These are phyloP conservation scores for Closterium sp. DNA, from an alignment of 139 green algal genomes.

Conservation along the genomic window DNA sequence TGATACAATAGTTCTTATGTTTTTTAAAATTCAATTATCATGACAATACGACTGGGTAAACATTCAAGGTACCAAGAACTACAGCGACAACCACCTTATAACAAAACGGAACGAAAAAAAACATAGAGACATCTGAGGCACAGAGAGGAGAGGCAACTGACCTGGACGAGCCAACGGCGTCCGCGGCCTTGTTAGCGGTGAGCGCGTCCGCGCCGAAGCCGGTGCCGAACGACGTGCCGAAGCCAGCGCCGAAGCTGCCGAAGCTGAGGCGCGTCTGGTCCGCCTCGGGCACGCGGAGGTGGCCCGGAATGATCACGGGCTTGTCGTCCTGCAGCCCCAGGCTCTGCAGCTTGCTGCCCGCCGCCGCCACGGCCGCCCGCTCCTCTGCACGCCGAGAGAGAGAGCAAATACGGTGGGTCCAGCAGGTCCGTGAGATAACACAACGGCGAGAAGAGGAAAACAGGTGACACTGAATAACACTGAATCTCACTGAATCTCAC, in stretches of 20 bases:
- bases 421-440: neutral
- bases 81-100: neutral
- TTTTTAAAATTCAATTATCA: too few species aligned
- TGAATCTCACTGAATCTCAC: too few species aligned
- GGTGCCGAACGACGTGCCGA: constrained; percentile 30
- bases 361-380: neutral
- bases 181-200: neutral
- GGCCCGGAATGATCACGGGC: constrained; percentile 43
- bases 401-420: neutral
- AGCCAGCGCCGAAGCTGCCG: constrained; percentile 42
- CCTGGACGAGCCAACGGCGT: neutral
- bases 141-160: neutral
- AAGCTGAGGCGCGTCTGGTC: constrained; percentile 49
- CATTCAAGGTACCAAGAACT: too few species aligned
- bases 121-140: too few species aligned
- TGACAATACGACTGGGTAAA: too few species aligned
- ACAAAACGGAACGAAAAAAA: neutral
- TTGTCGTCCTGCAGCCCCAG: constrained; percentile 22
- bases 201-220: constrained; percentile 16
- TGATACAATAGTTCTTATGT: too few species aligned
- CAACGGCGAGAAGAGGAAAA: too few species aligned
- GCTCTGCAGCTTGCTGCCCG: neutral
- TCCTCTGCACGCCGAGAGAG: neutral
- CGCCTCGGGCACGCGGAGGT: constrained; percentile 39
- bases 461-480: too few species aligned